Evolutionary conservation across 305 asterid genomes (phyloP).

Genomic region (Ilex paraguariensis): DNA sequence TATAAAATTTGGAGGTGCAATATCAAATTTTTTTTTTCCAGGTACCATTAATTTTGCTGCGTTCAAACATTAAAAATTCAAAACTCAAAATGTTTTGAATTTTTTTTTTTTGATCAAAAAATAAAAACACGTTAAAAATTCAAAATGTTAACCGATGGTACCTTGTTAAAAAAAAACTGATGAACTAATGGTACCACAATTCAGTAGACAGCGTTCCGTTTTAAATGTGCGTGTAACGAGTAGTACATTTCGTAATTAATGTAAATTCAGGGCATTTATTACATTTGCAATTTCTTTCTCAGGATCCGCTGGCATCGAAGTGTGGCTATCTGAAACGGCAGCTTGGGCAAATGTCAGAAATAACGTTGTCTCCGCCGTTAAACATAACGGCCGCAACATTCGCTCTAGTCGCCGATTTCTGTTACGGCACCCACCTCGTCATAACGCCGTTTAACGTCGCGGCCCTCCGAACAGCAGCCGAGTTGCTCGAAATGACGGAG

Average conservation of each 20-base stretch:
- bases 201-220: background rate
- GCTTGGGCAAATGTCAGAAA: conserved; percentile 44
- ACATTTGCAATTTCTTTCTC: conserved; percentile 16
- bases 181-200: too few species aligned
- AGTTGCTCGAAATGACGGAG: conserved; percentile 66
- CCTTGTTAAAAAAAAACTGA: background rate
- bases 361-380: conserved; percentile 79
- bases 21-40: background rate
- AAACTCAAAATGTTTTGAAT: too few species aligned
- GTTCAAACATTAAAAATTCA: background rate
- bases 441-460: conserved; percentile 73
- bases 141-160: background rate
- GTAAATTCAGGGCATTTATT: conserved; percentile 32
- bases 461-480: conserved; percentile 75
- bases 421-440: conserved; percentile 51
- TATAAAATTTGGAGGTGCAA: too few species aligned
- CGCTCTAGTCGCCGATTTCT: conserved; percentile 54
- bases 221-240: conserved; percentile 29
- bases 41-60: background rate
- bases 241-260: conserved; percentile 24
- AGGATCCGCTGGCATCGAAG: conserved; percentile 58
- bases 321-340: conserved; percentile 59
- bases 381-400: conserved; percentile 72
- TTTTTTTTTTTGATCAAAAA: too few species aligned
- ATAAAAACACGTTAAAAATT: background rate